A percentile compares a stretch with the other conserved stretches of the same genome.
Conservation (phyloP, 2,329 filamentous ascomycete genomes). For the Coniella lustricola region DNA sequence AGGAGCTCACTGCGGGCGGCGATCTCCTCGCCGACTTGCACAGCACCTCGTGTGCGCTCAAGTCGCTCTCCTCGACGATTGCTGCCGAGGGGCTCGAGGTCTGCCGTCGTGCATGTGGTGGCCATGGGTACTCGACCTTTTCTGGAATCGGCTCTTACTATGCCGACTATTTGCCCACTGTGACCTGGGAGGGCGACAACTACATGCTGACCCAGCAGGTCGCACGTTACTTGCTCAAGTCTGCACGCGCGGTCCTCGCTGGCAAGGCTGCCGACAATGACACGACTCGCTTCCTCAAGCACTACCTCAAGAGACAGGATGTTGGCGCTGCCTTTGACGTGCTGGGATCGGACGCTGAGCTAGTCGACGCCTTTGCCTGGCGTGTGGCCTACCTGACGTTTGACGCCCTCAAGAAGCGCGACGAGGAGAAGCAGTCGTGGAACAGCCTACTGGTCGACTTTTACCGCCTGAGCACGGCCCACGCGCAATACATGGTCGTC, state of each 20-base stretch:
- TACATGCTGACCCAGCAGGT: slow-evolving; percentile 80
- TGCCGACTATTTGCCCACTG: slow-evolving; percentile 63
- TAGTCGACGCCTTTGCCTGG: slow-evolving; percentile 71
- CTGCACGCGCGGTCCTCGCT: slow-evolving; percentile 61
- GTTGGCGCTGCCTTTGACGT: slow-evolving; percentile 69
- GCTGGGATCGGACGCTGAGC: slow-evolving; percentile 60
- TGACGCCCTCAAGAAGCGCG: slow-evolving; percentile 66
- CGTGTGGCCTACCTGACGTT: slow-evolving; percentile 68
- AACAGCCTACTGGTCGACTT: slow-evolving; percentile 73
- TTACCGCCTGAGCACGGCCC: slow-evolving; percentile 67
- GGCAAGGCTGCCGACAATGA: slow-evolving; percentile 56
- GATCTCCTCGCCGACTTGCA: slow-evolving; percentile 68
- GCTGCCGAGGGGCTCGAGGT: slow-evolving; percentile 69
- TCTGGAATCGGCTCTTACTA: slow-evolving; percentile 71
- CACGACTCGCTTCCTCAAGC: slow-evolving; percentile 58
- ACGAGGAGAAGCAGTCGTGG: slow-evolving; percentile 69
- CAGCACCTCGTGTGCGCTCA: slow-evolving; percentile 69
- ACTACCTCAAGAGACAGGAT: slow-evolving; percentile 58
- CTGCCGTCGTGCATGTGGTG: slow-evolving; percentile 68
- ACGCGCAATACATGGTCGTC: slow-evolving; percentile 70
- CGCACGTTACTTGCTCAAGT: slow-evolving; percentile 68
- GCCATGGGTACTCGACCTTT: slow-evolving; percentile 70
- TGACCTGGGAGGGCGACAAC: slow-evolving; percentile 73
- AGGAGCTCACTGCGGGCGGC: slow-evolving; percentile 58
- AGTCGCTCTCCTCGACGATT: slow-evolving; percentile 64